These are phyloP conservation scores for Suhomyces sp. DNA, from an alignment of 805 yeast genomes.

Conservation along the genomic window DNA sequence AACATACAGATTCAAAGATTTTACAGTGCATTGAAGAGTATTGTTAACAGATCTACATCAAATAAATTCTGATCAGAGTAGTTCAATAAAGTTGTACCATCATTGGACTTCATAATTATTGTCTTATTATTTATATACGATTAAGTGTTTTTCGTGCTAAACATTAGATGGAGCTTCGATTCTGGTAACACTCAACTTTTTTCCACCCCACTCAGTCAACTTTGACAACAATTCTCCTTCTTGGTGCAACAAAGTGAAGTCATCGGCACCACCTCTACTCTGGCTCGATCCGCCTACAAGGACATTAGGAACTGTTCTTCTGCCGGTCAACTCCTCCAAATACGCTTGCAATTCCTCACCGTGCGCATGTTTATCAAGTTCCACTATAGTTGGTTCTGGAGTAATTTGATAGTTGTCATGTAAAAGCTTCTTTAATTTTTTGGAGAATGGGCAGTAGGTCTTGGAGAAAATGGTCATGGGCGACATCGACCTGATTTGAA, in stretches of 20 bases:
- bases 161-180: conserved; percentile 57
- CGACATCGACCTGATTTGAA: conserved; percentile 53
- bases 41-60: too few species aligned
- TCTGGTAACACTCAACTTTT: conserved; percentile 46
- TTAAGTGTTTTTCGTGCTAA: conserved; percentile 8
- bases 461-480: conserved; percentile 65
- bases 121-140: not conserved
- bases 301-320: conserved; percentile 89
- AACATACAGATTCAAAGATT: too few species aligned
- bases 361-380: conserved; percentile 74
- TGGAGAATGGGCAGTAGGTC: conserved; percentile 71
- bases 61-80: too few species aligned
- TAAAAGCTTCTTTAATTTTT: conserved; percentile 64
- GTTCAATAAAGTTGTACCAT: too few species aligned
- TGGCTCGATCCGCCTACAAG: conserved; percentile 56
- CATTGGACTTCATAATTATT: too few species aligned
- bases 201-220: conserved; percentile 63
- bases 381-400: conserved; percentile 74
- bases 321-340: conserved; percentile 64
- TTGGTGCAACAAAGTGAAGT: conserved; percentile 60
- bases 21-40: too few species aligned
- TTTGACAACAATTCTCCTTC: conserved; percentile 49
- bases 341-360: conserved; percentile 75
- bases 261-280: conserved; percentile 89
- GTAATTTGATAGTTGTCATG: conserved; percentile 60